Conservation (phyloP, 1,284 basidiomycete species). For the Trichosporon coremiiforme region DNA sequence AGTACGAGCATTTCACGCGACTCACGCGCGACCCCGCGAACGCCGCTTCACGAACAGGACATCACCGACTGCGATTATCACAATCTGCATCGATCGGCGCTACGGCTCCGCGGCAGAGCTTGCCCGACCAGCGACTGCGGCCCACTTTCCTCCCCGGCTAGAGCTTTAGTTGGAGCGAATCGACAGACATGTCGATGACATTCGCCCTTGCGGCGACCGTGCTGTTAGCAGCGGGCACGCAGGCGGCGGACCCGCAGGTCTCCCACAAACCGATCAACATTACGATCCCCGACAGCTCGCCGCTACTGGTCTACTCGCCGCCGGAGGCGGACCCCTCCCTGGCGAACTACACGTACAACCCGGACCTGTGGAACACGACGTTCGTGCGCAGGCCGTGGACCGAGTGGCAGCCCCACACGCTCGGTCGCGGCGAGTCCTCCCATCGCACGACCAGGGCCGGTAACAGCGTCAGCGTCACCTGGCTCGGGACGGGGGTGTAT, state of each 20-base stretch:
- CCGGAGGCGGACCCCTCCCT: background rate
- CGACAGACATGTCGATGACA: background rate
- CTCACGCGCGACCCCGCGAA: background rate
- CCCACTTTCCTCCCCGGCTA: background rate
- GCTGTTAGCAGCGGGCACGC: background rate
- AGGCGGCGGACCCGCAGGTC: background rate
- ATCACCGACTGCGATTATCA: too few species aligned
- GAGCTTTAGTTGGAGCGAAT: too few species aligned
- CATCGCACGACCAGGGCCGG: background rate
- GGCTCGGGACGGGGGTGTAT: constrained; percentile 10
- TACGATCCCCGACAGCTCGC: background rate
- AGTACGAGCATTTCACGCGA: too few species aligned
- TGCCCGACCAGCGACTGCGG: too few species aligned
- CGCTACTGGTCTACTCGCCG: background rate
- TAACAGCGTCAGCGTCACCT: background rate
- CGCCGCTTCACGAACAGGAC: background rate
- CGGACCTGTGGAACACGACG: constrained; percentile 5
- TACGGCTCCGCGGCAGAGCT: background rate
- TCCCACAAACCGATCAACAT: background rate
- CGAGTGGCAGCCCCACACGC: background rate
- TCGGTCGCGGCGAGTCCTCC: background rate
- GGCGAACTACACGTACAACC: background rate
- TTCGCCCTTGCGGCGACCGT: background rate
- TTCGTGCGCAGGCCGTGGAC: background rate
- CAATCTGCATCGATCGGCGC: background rate